Percentiles rank a stretch among this genome's conserved stretches.
Conservation (phyloP, 768 basidiomycete species). For the Lactarius trivialis region DNA sequence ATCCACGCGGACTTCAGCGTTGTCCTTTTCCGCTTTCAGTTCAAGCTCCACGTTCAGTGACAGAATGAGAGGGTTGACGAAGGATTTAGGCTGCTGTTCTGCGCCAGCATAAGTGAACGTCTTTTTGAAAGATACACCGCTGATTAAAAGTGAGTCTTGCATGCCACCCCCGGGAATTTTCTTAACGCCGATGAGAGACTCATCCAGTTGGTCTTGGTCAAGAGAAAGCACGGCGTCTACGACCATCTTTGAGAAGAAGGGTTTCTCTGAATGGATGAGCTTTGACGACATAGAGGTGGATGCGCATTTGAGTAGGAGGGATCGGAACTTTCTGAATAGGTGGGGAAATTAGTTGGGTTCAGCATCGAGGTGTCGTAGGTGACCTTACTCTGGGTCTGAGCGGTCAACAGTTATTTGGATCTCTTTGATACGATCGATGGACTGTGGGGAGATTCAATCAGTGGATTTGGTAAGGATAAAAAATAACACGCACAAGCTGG, state of each 20-base stretch:
- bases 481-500: constrained; percentile 60
- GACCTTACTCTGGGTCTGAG: constrained; percentile 79
- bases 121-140: constrained; percentile 97
- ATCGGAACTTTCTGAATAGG: constrained; percentile 74
- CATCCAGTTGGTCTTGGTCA: constrained; percentile 91
- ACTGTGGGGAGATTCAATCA: constrained; percentile 39
- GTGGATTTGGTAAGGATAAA: constrained; percentile 11
- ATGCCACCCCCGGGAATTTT: constrained; percentile 97
- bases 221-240: constrained; percentile 92
- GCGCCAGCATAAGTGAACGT: constrained; percentile 99
- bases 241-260: constrained; percentile 98
- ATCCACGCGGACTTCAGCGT: constrained; percentile 96
- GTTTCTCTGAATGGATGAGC: constrained; percentile 96
- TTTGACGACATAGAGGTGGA: constrained; percentile 99
- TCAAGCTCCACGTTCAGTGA: constrained; percentile 97
- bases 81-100: constrained; percentile 95
- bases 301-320: constrained; percentile 92
- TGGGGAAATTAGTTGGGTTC: neutral
- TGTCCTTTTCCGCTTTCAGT: constrained; percentile 98
- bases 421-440: constrained; percentile 78
- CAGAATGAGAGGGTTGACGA: constrained; percentile 81
- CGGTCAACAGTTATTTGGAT: constrained; percentile 89
- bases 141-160: constrained; percentile 88
- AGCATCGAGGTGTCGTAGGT: neutral
- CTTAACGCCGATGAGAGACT: constrained; percentile 94